Base-by-base conservation (phyloP, 1,139 yeast species). In the Candida albicans region DNA sequence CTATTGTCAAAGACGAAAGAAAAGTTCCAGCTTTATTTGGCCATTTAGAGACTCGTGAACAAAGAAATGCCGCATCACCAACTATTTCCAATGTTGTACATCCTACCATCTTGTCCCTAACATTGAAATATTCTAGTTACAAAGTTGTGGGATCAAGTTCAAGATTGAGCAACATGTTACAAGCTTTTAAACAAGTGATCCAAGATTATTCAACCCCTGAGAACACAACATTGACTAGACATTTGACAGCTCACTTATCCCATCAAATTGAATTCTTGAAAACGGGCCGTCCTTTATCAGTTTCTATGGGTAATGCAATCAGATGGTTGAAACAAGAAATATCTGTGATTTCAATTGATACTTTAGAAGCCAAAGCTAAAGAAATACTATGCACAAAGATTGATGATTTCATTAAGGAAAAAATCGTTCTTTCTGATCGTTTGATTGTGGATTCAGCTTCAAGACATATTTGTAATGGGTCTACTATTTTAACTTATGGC, bases 231-330 rank as follows among this genome's bases (percentile, higher is more conserved):
- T 73, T 95, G 53, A 82, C 93, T 32, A 81, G 99, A 68, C 88
- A 91, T 64, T 75, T 95, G 56, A 90, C 97, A 0, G 84, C 86
- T 24, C 93, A 90, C 59, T 73, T 95, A 50, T 83, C 96, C n/a
- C 90, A 87, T 57, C 99, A 95, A 65, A 95, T 95, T 52, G 99
- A 93, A 58, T 89, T 87, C 53, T 72, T 95, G 54, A 93, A 89
- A 57, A 82, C 91, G 9, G 93, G 97, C 1, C 81, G 99, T 51
- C 98, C 98, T 0, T 73, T 95, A 45, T 83, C 95, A 45, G 87
- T 91, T 8, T 81, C 96, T 1, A 95, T 95, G 99, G 99, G 99
- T 42, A 93, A 91, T 67, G 95, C 98, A 2, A 95, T 95, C 52
- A 81, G 99, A 55, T 90, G 97, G 96, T 75, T 95, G 52, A 95